These are phyloP conservation scores for Apiotrichum sp. DNA, from an alignment of 1,284 basidiomycete species.

Conservation along the genomic window DNA sequence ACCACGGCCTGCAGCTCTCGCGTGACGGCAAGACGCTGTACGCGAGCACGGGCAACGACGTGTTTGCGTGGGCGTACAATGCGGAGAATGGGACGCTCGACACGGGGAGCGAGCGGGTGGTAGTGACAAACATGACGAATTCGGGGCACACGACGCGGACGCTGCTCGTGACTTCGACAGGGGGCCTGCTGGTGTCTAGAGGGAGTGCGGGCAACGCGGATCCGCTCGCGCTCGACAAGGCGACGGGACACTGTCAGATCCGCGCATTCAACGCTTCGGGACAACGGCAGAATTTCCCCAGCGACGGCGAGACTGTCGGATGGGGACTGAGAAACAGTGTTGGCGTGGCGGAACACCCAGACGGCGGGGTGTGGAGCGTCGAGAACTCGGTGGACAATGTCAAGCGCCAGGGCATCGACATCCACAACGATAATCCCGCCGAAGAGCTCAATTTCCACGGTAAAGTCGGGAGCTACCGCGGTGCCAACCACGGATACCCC, in stretches of 20 bases:
- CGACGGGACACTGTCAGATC: slow-evolving; percentile 9
- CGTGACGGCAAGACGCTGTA: slow-evolving; percentile 4
- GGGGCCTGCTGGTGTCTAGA: slow-evolving; percentile 9
- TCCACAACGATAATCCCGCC: slow-evolving; percentile 12
- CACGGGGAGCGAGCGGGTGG: background rate
- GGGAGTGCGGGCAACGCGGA: slow-evolving; percentile 10
- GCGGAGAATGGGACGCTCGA: background rate
- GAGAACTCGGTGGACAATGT: slow-evolving; percentile 15
- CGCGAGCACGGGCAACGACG: slow-evolving; percentile 4
- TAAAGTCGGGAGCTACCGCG: background rate
- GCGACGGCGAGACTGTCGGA: background rate
- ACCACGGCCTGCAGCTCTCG: slow-evolving; percentile 8
- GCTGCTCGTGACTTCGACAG: background rate
- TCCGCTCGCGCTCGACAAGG: background rate
- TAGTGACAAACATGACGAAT: slow-evolving; percentile 9
- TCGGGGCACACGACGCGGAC: slow-evolving; percentile 8
- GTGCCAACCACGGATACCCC: slow-evolving; percentile 13
- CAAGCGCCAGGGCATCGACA: slow-evolving; percentile 1
- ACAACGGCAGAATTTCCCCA: background rate
- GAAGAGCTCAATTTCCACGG: slow-evolving; percentile 18
- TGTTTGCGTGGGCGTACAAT: slow-evolving; percentile 7
- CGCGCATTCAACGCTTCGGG: slow-evolving; percentile 3
- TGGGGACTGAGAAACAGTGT: slow-evolving; percentile 16
- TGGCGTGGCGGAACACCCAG: slow-evolving; percentile 10
- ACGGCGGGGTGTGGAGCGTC: slow-evolving; percentile 7